A percentile compares a stretch with the other conserved stretches of the same genome.
phyloP scores from a whole-genome alignment of 1,139 yeast genomes.

The Suhomyces ambrosiae region DNA sequence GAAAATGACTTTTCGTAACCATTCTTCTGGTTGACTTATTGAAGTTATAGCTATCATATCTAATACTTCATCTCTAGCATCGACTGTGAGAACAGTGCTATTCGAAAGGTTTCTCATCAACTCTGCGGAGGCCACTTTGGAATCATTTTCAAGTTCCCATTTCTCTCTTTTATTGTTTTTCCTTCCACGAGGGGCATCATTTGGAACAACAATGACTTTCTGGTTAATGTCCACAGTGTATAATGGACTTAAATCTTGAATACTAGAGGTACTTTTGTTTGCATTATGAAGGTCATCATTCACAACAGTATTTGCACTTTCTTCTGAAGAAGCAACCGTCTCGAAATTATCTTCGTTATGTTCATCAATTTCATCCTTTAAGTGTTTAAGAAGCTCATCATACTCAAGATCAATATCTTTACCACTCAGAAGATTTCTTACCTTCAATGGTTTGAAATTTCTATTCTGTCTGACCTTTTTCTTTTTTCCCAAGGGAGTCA shows the following conservation, averaged over 20 bases:
- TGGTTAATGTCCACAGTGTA: conserved; percentile 51
- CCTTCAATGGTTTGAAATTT: conserved; percentile 68
- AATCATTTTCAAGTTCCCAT: conserved; percentile 78
- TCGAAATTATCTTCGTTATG: conserved; percentile 4
- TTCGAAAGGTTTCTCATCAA: conserved; percentile 56
- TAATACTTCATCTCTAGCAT: conserved; percentile 77
- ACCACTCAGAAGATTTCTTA: conserved; percentile 60
- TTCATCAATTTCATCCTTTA: conserved; percentile 48
- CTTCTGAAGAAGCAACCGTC: neutral
- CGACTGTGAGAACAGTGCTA: conserved; percentile 76
- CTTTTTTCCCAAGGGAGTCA: conserved; percentile 30
- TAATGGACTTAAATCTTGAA: conserved; percentile 28
- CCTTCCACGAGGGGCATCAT: conserved; percentile 70
- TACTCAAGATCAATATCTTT: conserved; percentile 71
- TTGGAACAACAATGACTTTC: conserved; percentile 62
- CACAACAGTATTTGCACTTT: neutral
- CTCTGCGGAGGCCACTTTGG: conserved; percentile 60
- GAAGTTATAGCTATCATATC: conserved; percentile 82
- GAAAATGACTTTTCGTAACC: conserved; percentile 84
- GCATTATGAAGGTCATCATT: conserved; percentile 21
- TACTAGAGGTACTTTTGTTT: conserved; percentile 6
- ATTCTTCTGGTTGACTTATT: conserved; percentile 78
- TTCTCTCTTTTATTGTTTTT: conserved; percentile 76
- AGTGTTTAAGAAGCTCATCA: conserved; percentile 58
- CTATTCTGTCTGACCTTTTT: conserved; percentile 35